Evolutionary conservation across 164 flowering plant genomes (phyloP), one percentile per base, ranked within the genome.

Genomic region (Sedum album): DNA sequence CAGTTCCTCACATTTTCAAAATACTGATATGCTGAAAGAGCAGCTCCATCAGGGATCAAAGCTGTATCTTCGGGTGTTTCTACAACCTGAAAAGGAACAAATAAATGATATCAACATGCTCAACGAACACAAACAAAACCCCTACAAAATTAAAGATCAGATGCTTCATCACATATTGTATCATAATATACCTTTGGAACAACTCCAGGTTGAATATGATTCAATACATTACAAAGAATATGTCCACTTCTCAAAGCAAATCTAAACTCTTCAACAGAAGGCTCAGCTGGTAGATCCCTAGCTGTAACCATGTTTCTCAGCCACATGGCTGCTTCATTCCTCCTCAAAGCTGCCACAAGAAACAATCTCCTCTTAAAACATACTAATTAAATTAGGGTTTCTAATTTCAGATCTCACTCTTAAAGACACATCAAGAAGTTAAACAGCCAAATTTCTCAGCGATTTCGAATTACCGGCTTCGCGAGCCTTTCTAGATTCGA

Each of bases 1-100:
- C 92, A 92, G 66, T 95, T 95, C 75, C 98, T 88, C 62, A 90
- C 96, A 72, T 95, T 95, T 73, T 95, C 99, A 76, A 95, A 95
- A 72, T 92, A 95, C 77, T 95, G 99, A 76, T 74, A 95, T 20
- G 95, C 98, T 0, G 97, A 86, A 68, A 95, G 78, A 69, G 99
- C 97, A 2, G 97, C 97, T 51, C 97, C 99, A 84, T 95, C 97
- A 14, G 97, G 88, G 20, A 85, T 73, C 62, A 79, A 72, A 73
- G 85, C 83, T 30, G 96, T 73, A 83, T 90, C 99, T 72, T 76
- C 71, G 10, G 96, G 86, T 72, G 84, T 83, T 70, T 95, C 98
- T 13, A 93, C 97, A 66, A 95, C 97, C 99, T 95, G 67, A 72
- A 74, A 64, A 63, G 5, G 6, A 48, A 25, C 10, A 18, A 6